Base-by-base conservation (phyloP, 352 stramenopile genomes). In the Halophytophthora batemanensis region DNA sequence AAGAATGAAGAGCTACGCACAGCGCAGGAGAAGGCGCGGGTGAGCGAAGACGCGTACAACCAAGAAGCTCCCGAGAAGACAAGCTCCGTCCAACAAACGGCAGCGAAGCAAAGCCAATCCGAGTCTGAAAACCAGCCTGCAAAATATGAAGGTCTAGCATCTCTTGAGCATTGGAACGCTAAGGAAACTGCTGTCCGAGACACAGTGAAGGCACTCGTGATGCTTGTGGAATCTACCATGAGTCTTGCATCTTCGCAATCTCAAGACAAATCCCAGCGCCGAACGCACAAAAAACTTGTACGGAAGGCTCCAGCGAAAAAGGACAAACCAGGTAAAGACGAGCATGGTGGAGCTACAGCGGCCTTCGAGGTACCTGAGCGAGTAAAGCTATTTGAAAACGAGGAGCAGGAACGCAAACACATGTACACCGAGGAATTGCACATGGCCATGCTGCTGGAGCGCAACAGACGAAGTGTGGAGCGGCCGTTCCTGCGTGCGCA, bases 391-490 rank as follows among this genome's bases (percentile, higher is more conserved):
- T 70, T 87, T 45, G 76, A 86, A 36, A 50, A 19, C 0, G 67
- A 85, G 55, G 64, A 86, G 12, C 50, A 53, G 34, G 72, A 85
- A 21, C 46, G 66, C 2, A 82, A 77, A 55, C 36, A 59, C 0
- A 64, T 86, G 63, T 56, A 70, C 23, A 41, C 23, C 0, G 77
- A 88, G 50, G 74, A 88, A 34, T 53, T 66, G 8, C 37, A 51
- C 5, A 80, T 85, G 67, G 29, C 54, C 5, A 66, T 90, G 28
- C 69, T 69, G 28, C 28, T 90, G 0, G 79, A 90, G 19, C 56
- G 72, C 12, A 63, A 56, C 54, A 59, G 64, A 19, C 63, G 79
- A 1, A 34, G 29, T 1, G 3, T 71, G 6, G 79, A 87, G 46
- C 61, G 74, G 21, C 72, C 70, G 7, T 31, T 74, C 6, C 53